phyloP scores from a whole-genome alignment of 176 grass and related monocot genomes.

The Aegilops umbellulata region DNA sequence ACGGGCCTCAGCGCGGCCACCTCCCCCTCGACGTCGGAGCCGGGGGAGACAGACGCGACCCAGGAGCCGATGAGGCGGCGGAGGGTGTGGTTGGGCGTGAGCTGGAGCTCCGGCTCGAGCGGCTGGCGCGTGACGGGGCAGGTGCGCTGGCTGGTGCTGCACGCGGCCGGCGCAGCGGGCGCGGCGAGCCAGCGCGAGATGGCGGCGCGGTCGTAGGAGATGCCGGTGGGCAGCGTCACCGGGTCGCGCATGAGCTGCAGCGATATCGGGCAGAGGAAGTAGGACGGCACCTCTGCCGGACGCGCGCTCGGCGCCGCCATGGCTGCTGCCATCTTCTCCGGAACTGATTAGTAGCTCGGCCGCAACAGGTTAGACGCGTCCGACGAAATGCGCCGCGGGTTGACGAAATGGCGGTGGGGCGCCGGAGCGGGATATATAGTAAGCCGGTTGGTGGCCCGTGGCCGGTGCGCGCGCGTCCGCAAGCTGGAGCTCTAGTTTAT shows the following conservation, averaged over 20 bases:
- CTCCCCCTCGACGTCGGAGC: conserved; percentile 23
- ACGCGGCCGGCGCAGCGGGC: not conserved
- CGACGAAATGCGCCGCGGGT: conserved; percentile 21
- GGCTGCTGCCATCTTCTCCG: not conserved
- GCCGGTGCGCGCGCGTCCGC: not conserved
- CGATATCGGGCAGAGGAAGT: conserved; percentile 96
- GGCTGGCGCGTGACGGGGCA: conserved; percentile 77
- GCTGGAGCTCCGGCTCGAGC: conserved; percentile 38
- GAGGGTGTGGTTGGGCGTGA: conserved; percentile 97
- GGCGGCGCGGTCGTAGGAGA: conserved; percentile 76
- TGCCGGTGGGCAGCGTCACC: conserved; percentile 79
- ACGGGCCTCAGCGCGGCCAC: conserved; percentile 28
- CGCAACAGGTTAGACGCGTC: not conserved
- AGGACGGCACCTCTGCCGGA: conserved; percentile 60
- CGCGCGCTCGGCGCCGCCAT: conserved; percentile 25
- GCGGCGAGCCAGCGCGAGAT: conserved; percentile 73
- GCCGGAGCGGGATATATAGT: conserved; percentile 23
- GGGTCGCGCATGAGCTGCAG: conserved; percentile 91
- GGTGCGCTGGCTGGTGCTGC: not conserved
- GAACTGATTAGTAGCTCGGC: not conserved
- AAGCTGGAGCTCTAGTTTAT: conserved; percentile 1
- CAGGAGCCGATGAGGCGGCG: conserved; percentile 87
- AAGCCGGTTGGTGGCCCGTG: conserved; percentile 13
- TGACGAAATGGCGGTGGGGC: not conserved
- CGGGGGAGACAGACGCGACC: conserved; percentile 48